Conservation (phyloP, 768 basidiomycete species). For the Thelephora ganbajun region DNA sequence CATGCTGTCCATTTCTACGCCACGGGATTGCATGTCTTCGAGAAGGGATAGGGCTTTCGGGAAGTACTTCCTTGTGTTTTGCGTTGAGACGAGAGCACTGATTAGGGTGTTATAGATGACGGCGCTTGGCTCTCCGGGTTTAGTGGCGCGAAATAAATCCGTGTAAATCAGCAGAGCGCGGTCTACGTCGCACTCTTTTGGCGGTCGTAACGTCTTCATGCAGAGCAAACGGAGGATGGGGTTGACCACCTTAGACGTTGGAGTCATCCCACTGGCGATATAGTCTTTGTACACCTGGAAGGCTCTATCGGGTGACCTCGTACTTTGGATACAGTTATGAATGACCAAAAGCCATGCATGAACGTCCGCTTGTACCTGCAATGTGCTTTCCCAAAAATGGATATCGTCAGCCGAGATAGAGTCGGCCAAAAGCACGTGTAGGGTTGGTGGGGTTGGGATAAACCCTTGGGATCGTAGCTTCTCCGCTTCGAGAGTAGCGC, state of each 20-base stretch:
- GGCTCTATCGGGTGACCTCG: constrained; percentile 25
- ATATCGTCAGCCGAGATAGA: constrained; percentile 30
- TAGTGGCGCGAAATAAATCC: constrained; percentile 22
- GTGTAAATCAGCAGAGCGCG: constrained; percentile 39
- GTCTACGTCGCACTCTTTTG: constrained; percentile 31
- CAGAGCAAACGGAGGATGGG: constrained; percentile 42
- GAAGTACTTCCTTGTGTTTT: constrained; percentile 32
- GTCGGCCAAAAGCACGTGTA: constrained; percentile 28
- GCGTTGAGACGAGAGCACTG: constrained; percentile 23
- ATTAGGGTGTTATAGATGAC: constrained; percentile 35
- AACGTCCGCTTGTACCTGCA: constrained; percentile 26
- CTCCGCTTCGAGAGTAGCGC: background rate
- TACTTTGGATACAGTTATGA: constrained; percentile 27
- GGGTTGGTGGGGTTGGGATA: constrained; percentile 16
- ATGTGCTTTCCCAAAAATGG: constrained; percentile 23
- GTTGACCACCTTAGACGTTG: constrained; percentile 36
- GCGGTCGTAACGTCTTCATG: constrained; percentile 19
- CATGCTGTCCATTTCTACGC: constrained; percentile 29
- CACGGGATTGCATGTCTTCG: constrained; percentile 48
- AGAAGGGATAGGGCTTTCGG: constrained; percentile 36
- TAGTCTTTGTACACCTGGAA: constrained; percentile 36
- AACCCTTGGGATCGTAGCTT: constrained; percentile 15
- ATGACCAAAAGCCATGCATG: constrained; percentile 45
- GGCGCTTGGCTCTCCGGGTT: constrained; percentile 20
- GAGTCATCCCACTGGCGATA: constrained; percentile 26